Percentiles rank a stretch among this genome's conserved stretches.
Conservation (phyloP, 352 stramenopile species). For the Phytophthora meadii region DNA sequence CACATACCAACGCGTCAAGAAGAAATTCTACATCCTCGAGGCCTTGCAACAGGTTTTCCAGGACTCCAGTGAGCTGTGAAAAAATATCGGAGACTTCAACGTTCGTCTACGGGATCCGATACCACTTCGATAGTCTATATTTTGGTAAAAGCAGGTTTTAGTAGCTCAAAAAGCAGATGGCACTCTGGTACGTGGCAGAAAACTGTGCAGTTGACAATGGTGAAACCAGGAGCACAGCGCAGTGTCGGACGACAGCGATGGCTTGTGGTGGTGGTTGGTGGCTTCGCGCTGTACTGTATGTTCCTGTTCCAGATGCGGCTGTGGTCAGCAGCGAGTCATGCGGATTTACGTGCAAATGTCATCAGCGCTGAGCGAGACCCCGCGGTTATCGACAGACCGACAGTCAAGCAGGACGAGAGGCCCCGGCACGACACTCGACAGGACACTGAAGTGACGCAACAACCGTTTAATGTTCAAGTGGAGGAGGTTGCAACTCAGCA, state of each 20-base stretch:
- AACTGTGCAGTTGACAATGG: constrained; percentile 27
- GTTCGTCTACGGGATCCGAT: constrained; percentile 14
- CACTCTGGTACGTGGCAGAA: constrained; percentile 15
- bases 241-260: constrained; percentile 25
- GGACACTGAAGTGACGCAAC: neutral
- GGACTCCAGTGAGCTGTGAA: constrained; percentile 15
- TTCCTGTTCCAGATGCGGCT: constrained; percentile 34
- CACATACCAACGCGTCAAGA: constrained; percentile 40
- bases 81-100: constrained; percentile 12
- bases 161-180: constrained; percentile 7
- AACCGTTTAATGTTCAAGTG: neutral
- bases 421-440: constrained; percentile 7
- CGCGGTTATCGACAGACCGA: constrained; percentile 5
- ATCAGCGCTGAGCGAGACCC: constrained; percentile 20
- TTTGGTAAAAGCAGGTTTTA: constrained; percentile 15
- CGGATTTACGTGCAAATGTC: constrained; percentile 36
- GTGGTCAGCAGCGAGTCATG: constrained; percentile 27
- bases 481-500: constrained; percentile 2
- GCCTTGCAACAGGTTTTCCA: constrained; percentile 38
- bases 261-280: constrained; percentile 10
- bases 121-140: constrained; percentile 9
- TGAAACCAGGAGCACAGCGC: constrained; percentile 16
- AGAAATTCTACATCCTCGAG: constrained; percentile 47
- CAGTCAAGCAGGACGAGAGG: constrained; percentile 7
- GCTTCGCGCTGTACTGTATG: constrained; percentile 33